Conservation (phyloP, 2,329 filamentous ascomycete genomes). For the Herpotrichia juniperi region DNA sequence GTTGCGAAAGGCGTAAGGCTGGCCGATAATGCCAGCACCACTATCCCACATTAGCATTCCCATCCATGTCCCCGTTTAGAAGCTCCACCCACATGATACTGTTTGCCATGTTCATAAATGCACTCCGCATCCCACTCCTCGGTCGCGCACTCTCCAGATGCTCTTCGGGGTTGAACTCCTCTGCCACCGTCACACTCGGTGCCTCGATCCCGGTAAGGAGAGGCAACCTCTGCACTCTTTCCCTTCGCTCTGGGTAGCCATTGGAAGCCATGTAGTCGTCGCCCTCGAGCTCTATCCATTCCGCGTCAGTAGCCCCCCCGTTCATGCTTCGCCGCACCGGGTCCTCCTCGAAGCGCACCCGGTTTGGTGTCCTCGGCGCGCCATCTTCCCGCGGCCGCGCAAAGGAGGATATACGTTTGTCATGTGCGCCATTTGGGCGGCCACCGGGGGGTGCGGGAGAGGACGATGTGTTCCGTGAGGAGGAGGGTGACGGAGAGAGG, state of each 20-base stretch:
- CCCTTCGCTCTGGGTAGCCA: constrained; percentile 34
- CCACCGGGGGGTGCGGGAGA: constrained; percentile 35
- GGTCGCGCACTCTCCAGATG: constrained; percentile 70
- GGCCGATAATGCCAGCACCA: constrained; percentile 72
- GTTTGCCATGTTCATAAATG: constrained; percentile 99
- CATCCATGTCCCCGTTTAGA: neutral
- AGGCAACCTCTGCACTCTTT: constrained; percentile 63
- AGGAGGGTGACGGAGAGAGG: constrained; percentile 32
- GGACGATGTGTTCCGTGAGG: constrained; percentile 34
- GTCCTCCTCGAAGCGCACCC: constrained; percentile 72
- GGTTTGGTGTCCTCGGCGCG: constrained; percentile 69
- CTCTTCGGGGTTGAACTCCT: constrained; percentile 62
- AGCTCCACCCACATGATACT: constrained; percentile 74
- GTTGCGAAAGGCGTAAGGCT: constrained; percentile 95
- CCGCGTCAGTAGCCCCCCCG: constrained; percentile 33
- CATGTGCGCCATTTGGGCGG: constrained; percentile 28
- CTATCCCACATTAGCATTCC: constrained; percentile 34
- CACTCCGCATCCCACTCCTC: constrained; percentile 82
- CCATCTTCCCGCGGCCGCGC: constrained; percentile 54
- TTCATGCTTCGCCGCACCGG: constrained; percentile 40
- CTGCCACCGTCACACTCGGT: constrained; percentile 75
- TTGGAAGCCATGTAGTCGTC: constrained; percentile 64
- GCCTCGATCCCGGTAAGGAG: constrained; percentile 84
- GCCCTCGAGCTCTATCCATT: constrained; percentile 61
- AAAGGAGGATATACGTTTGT: constrained; percentile 51